Evolutionary conservation across 345 rosid genomes (phyloP).

Genomic region (Adansonia digitata): DNA sequence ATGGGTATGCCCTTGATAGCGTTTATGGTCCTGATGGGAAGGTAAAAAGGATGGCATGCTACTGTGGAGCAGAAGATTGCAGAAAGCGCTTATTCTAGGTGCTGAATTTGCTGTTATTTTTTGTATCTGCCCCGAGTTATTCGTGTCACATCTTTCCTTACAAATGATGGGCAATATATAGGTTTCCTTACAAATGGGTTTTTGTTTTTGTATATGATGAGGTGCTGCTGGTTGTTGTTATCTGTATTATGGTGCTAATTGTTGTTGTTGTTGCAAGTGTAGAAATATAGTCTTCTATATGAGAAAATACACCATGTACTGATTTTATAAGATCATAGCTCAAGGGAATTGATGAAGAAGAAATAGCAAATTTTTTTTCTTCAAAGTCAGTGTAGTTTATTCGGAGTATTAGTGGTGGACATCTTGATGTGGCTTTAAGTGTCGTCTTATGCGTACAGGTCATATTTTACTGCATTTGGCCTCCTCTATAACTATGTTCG

Average conservation of each 20-base stretch:
- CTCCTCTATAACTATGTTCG: too few relatives aligned
- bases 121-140: background rate
- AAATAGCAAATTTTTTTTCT: background rate
- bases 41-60: slow-evolving; percentile 59
- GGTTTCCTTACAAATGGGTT: background rate
- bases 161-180: background rate
- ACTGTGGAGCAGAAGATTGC: slow-evolving; percentile 72
- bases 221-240: background rate
- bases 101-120: background rate
- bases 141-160: background rate
- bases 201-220: background rate
- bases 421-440: too few relatives aligned
- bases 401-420: too few relatives aligned
- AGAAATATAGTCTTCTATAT: background rate
- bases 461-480: too few relatives aligned
- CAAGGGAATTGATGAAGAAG: background rate
- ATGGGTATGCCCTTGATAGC: slow-evolving; percentile 78
- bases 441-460: too few relatives aligned
- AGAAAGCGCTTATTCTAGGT: slow-evolving; percentile 63
- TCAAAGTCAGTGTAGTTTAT: background rate
- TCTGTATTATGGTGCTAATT: too few relatives aligned
- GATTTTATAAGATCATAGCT: background rate
- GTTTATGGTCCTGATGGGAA: slow-evolving; percentile 72
- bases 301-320: background rate
- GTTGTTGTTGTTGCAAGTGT: background rate